Base-by-base conservation (phyloP, 2,329 filamentous ascomycete genomes). In the Epichloe typhina region DNA sequence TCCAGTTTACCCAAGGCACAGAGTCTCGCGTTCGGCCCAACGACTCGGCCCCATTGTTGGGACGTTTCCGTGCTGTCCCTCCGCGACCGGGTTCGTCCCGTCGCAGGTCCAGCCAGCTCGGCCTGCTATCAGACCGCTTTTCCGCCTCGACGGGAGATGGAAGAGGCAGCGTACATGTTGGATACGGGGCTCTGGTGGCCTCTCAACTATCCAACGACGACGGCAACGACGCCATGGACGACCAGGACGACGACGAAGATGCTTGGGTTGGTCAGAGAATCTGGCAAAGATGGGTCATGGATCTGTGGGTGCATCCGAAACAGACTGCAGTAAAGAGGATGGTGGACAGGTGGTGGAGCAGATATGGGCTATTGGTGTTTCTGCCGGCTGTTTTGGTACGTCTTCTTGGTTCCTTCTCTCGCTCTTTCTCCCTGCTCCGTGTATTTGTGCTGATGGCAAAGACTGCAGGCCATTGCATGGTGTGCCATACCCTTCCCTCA, bases 401-500 rank as follows among this genome's bases (percentile, higher is more conserved):
- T 59, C 53, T 19, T 43, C 33, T 33, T 17, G 9, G 8, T 9
- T 7, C 12, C 3, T 6, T 33, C 23, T 19, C 37, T n/a, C 33
- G 19, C 12, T 44, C 13, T 38, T 44, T 17, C 19, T 21, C 19
- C 13, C 31, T 31, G 9, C 40, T 42, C 17, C 3, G 8, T 42
- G 7, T 38, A 6, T 38, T 40, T 15, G 44, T 15, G 19, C 47
- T 47, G 35, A 50, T 37, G n/a, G 15, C 33, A 17, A 26, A 17
- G 4, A 21, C 4, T 54, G 17, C 53, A 81, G 78, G 77, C 79
- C 35, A 74, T 84, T 47, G 71, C 70, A 12, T 84, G 82, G 82
- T 83, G 80, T 59, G 75, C 81, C 3, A 59, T 84, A 45, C 82
- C 82, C 0, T 80, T 84, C 54, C 82, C 82, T 19, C 76, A 82